Evolutionary conservation across 495 filamentous ascomycete species (phyloP), one percentile per base, ranked within the genome.

Genomic region (Penicillium waksmanii): DNA sequence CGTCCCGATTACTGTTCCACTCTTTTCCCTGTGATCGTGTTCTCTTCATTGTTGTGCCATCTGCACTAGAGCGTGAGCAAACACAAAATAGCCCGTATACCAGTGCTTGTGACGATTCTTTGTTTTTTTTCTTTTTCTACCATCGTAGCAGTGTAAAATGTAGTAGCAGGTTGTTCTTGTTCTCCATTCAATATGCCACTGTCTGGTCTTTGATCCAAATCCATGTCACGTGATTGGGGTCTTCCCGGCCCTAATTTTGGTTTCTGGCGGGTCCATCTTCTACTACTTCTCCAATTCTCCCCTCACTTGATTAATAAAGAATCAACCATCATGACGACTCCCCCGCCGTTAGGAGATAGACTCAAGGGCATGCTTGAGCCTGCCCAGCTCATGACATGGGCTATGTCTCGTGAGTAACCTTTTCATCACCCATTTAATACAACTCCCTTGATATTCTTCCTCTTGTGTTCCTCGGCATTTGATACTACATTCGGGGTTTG

Each of bases 391-490:
- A 57, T 74, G 60, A 25, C 46, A 3, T 72, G 60, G 66, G 70
- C 74, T 13, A 65, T 77, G 58, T 65, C 67, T 25, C 66, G 75
- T 78, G 66, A 66, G 72, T 68, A 18, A 12, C 11, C 6, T 25
- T 23, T 31, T 48, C 3, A 48, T 48, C 8, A 5, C 27, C 6
- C 8, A 4, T 31, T 9, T 31, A 31, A 8, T 9, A 48, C 9
- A 25, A 11, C 3, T 31, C 21, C 15, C 5, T 5, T 2, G 10
- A 12, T 11, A 25, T 27, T 48, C 2, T 23, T 48, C 21, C 11
- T 0, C 46, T 27, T 12, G 18, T 12, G 13, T 44, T 2, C 46
- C 7, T 27, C 46, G 46, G 46, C 46, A 3, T 48, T 48, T 48
- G 46, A 15, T 48, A 15, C 31, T n/a, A 19, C 23, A 27, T 48